Evolutionary conservation across 2,329 filamentous ascomycete species (phyloP), one percentile per base, ranked within the genome.

Genomic region (Alternaria viburni): DNA sequence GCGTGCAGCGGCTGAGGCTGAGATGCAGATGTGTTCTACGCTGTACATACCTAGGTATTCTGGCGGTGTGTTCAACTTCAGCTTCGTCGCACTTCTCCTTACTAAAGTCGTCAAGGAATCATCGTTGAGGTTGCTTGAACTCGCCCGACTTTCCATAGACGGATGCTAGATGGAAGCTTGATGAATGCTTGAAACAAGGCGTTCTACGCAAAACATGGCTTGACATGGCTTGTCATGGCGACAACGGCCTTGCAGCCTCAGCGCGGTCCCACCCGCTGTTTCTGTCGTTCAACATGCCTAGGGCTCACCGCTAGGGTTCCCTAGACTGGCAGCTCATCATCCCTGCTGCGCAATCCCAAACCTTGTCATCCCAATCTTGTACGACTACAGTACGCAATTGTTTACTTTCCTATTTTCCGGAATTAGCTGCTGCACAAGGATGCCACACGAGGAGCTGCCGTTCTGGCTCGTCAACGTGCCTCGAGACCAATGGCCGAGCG

Each of bases 391-490:
- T 23, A 30, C 45, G 17, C 25, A 28, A 19, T 32, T 30, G 43
- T 54, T 30, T 13, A 47, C 49, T 19, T 8, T 28, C 30, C 21
- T 36, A 30, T 47, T 49, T 49, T 36, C 59, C 43, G 41, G 21
- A 25, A 44, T 46, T 30, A 41, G 43, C 60, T 28, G 50, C 44
- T 9, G 28, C 21, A 43, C 57, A 25, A 46, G 36, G 12, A 66
- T 66, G 64, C 57, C 57, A 12, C 45, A 61, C 50, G 61, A 64
- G 17, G 61, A 58, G 46, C 66, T 86, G 23, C 90, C 91, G 0
- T 97, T 91, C 83, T 97, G 93, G 93, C 90, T 95, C 66, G 86
- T 91, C 79, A 97, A 97, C 78, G 82, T 96, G 15, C 88, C 91
- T 0, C 80, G 82, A 36, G 77, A 83, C 25, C 81, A 90, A 66